These are phyloP conservation scores for Penicillium sp. DNA, from an alignment of 2,329 filamentous ascomycete genomes.

Conservation along the genomic window DNA sequence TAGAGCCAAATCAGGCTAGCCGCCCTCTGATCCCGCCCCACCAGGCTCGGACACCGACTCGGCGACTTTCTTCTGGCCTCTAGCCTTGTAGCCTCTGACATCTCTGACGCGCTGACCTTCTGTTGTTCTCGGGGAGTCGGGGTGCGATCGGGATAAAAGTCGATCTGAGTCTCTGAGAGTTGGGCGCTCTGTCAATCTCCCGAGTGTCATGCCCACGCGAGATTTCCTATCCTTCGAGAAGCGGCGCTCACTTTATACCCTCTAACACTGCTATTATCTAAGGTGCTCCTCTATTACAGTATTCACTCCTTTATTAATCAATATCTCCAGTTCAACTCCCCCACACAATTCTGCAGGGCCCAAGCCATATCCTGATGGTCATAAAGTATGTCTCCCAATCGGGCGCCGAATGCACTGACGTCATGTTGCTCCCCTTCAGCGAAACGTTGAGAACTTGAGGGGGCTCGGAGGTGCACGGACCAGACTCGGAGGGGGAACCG, in stretches of 20 bases:
- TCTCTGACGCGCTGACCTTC: no score
- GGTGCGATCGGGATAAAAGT: background rate
- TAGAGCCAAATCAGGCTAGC: background rate
- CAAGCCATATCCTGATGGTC: no score
- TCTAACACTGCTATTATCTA: no score
- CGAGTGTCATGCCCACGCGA: no score
- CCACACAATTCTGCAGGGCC: no score
- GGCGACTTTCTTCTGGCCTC: slow-evolving; percentile 5
- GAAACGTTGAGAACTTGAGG: background rate
- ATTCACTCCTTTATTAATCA: no score
- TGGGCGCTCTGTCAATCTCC: no score
- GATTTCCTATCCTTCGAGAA: no score
- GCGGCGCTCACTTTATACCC: no score
- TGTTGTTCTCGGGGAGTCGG: background rate
- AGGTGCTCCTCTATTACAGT: no score
- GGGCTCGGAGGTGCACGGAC: background rate
- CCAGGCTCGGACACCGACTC: slow-evolving; percentile 8
- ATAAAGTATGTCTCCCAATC: no score
- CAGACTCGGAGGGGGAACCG: background rate
- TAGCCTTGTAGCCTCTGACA: background rate
- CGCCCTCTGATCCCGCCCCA: background rate
- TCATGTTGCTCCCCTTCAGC: background rate
- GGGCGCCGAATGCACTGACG: background rate
- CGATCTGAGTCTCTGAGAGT: background rate
- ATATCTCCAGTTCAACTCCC: no score